Percentiles rank a stretch among this genome's conserved stretches.
Evolutionary conservation across 495 filamentous ascomycete genomes (phyloP).

Genomic region (Annulohypoxylon stygium): DNA sequence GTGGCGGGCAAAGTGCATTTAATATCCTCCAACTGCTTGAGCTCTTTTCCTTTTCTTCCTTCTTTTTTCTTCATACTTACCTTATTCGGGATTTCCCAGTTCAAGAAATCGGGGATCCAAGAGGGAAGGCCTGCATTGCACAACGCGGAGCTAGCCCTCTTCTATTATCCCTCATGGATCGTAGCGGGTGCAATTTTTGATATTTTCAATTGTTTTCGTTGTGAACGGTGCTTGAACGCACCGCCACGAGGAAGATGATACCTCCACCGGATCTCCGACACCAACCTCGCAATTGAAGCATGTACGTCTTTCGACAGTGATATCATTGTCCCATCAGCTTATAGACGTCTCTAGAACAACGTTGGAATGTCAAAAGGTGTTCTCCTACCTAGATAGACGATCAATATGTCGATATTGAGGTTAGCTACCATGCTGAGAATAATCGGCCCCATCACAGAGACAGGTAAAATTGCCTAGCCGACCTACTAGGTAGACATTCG

Average conservation of each 20-base stretch:
- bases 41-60: background rate
- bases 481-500: background rate
- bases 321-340: background rate
- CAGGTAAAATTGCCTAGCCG: background rate
- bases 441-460: background rate
- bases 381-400: background rate
- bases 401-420: background rate
- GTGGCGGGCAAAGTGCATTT: slow-evolving; percentile 9
- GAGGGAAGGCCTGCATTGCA: slow-evolving; percentile 81
- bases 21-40: slow-evolving; percentile 3
- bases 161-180: slow-evolving; percentile 78
- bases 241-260: slow-evolving; percentile 32
- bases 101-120: slow-evolving; percentile 72
- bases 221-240: slow-evolving; percentile 35
- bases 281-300: background rate
- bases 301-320: background rate
- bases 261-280: background rate
- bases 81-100: slow-evolving; percentile 72
- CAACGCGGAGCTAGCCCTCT: slow-evolving; percentile 75
- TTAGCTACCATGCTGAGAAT: background rate
- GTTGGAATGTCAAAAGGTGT: background rate
- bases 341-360: background rate
- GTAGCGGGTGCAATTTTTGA: slow-evolving; percentile 59
- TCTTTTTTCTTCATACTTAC: slow-evolving; percentile 77
- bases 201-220: slow-evolving; percentile 41